These are phyloP conservation scores for Vigna radiata DNA, from an alignment of 306 rosid genomes.

Conservation along the genomic window DNA sequence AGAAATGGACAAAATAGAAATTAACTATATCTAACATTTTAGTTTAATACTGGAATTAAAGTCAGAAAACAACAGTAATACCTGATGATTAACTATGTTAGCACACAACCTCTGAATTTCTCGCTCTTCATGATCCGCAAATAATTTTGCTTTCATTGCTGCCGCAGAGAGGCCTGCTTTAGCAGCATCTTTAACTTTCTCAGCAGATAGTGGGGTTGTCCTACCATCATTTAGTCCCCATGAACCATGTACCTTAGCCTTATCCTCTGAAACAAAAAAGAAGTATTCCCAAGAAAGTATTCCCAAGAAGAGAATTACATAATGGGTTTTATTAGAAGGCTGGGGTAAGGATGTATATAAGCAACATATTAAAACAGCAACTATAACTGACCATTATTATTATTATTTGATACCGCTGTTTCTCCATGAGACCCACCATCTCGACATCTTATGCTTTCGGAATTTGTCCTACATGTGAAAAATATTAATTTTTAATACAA, in stretches of 20 bases:
- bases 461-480: constrained; percentile 67
- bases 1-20: constrained; percentile 11
- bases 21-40: constrained; percentile 25
- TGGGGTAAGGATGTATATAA: constrained; percentile 28
- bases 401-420: constrained; percentile 62
- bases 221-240: constrained; percentile 68
- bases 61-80: constrained; percentile 43
- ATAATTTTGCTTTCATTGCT: constrained; percentile 92
- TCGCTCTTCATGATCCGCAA: constrained; percentile 99
- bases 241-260: constrained; percentile 60
- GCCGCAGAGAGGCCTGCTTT: constrained; percentile 97
- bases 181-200: constrained; percentile 89
- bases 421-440: constrained; percentile 71
- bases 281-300: constrained; percentile 34
- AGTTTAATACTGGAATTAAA: constrained; percentile 17
- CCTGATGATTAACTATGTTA: constrained; percentile 94
- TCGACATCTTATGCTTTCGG: constrained; percentile 61
- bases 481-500: constrained; percentile 34
- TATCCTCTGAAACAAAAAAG: constrained; percentile 64
- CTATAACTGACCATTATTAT: constrained; percentile 69
- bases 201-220: constrained; percentile 64
- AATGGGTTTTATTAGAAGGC: constrained; percentile 19
- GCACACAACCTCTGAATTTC: constrained; percentile 99
- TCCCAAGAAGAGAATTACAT: constrained; percentile 39
- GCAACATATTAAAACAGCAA: constrained; percentile 29